phyloP scores from a whole-genome alignment of 2,329 filamentous ascomycete species.

The Fusarium sp. region DNA sequence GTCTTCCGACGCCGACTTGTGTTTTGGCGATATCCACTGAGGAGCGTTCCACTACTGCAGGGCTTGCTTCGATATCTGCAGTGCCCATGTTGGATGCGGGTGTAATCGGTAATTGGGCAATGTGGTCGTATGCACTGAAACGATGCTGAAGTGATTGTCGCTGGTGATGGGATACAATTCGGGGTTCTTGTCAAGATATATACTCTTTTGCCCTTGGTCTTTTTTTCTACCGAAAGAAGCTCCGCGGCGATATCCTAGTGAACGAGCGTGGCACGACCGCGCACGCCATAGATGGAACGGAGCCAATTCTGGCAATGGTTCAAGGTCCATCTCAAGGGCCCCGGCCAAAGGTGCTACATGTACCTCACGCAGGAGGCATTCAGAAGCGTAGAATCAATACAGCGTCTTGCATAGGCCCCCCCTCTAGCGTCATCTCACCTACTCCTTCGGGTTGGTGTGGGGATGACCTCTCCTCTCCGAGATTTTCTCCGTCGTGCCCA shows the following conservation, averaged over 20 bases:
- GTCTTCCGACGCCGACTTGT: slow-evolving; percentile 49
- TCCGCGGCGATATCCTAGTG: slow-evolving; percentile 24
- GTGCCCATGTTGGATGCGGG: slow-evolving; percentile 33
- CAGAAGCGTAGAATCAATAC: background rate
- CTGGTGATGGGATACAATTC: slow-evolving; percentile 10
- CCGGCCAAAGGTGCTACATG: slow-evolving; percentile 5
- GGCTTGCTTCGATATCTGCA: slow-evolving; percentile 44
- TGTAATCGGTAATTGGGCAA: background rate
- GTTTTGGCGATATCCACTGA: slow-evolving; percentile 41
- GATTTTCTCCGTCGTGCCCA: slow-evolving; percentile 43
- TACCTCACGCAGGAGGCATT: background rate
- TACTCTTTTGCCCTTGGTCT: slow-evolving; percentile 22
- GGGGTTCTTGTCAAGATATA: slow-evolving; percentile 38
- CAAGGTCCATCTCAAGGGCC: slow-evolving; percentile 7
- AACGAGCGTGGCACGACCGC: slow-evolving; percentile 35
- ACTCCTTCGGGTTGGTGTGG: slow-evolving; percentile 16
- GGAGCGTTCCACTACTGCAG: slow-evolving; percentile 37
- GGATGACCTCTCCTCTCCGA: slow-evolving; percentile 40
- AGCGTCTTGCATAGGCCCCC: background rate
- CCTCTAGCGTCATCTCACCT: slow-evolving; percentile 11
- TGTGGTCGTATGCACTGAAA: background rate
- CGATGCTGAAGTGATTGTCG: background rate
- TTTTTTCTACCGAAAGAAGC: slow-evolving; percentile 31
- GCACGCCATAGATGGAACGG: slow-evolving; percentile 41
- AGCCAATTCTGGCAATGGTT: slow-evolving; percentile 31